These are phyloP conservation scores for Emericellopsis atlantica DNA, from an alignment of 2,329 filamentous ascomycete species.

Conservation along the genomic window DNA sequence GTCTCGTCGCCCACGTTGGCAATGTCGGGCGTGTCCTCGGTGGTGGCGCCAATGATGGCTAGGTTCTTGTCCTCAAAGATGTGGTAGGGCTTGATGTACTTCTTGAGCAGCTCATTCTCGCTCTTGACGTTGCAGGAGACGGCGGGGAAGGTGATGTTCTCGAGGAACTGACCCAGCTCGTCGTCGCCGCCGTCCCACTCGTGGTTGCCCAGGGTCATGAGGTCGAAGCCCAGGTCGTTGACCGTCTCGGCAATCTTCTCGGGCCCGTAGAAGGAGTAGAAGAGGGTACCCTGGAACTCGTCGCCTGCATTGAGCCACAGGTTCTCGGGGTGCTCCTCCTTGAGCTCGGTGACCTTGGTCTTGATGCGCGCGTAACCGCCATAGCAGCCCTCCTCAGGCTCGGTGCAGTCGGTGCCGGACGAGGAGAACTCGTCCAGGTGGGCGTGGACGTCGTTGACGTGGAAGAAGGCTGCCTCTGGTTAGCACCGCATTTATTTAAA, in stretches of 20 bases:
- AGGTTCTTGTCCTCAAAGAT: constrained; percentile 48
- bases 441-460: constrained; percentile 58
- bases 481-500: no score
- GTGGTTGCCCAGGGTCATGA: constrained; percentile 56
- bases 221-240: constrained; percentile 53
- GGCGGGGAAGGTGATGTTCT: constrained; percentile 52
- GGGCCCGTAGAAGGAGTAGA: constrained; percentile 53
- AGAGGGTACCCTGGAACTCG: constrained; percentile 57
- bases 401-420: constrained; percentile 48
- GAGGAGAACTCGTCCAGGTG: constrained; percentile 51
- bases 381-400: constrained; percentile 43
- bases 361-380: constrained; percentile 55
- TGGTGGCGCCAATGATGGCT: constrained; percentile 53
- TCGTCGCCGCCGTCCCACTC: constrained; percentile 56
- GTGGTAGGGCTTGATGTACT: constrained; percentile 52
- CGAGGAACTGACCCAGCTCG: constrained; percentile 45
- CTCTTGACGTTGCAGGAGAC: constrained; percentile 51
- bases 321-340: constrained; percentile 44
- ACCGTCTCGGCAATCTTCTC: constrained; percentile 57
- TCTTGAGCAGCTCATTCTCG: constrained; percentile 44
- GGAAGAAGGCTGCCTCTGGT: constrained; percentile 40
- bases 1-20: constrained; percentile 46
- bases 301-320: constrained; percentile 55
- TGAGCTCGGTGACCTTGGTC: constrained; percentile 42
- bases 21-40: constrained; percentile 43